phyloP scores from a whole-genome alignment of 2,329 filamentous ascomycete genomes.

The Talaromyces sp. region DNA sequence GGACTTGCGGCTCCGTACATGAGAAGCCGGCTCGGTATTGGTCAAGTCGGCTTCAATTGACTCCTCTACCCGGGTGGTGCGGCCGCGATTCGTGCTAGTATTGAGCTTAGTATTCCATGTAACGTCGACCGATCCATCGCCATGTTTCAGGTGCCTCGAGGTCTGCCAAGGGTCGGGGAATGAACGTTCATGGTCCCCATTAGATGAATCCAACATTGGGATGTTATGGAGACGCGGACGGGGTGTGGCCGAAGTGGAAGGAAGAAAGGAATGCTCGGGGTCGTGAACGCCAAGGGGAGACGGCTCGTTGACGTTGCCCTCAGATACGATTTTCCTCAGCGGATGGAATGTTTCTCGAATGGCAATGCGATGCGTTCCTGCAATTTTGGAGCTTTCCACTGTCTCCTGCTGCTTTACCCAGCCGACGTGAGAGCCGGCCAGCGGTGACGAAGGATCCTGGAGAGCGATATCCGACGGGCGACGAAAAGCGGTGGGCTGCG shows the following conservation, averaged over 20 bases:
- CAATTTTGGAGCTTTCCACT: slow-evolving; percentile 14
- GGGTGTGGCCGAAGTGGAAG: slow-evolving; percentile 24
- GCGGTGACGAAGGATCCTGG: slow-evolving; percentile 21
- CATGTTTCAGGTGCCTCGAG: slow-evolving; percentile 16
- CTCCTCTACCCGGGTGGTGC: slow-evolving; percentile 50
- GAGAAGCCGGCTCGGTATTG: slow-evolving; percentile 49
- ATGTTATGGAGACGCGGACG: slow-evolving; percentile 14
- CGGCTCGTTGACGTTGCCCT: slow-evolving; percentile 16
- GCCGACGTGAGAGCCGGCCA: slow-evolving; percentile 21
- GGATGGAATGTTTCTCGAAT: slow-evolving; percentile 17
- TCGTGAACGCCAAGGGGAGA: slow-evolving; percentile 10
- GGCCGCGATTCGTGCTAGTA: slow-evolving; percentile 38
- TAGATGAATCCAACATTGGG: slow-evolving; percentile 18
- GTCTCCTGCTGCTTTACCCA: slow-evolving; percentile 18
- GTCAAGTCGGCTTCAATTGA: slow-evolving; percentile 60
- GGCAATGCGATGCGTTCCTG: slow-evolving; percentile 11
- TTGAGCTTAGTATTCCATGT: slow-evolving; percentile 21
- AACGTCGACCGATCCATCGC: slow-evolving; percentile 18
- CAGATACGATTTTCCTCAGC: slow-evolving; percentile 18
- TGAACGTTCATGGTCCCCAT: slow-evolving; percentile 12
- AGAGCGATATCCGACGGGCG: slow-evolving; percentile 19
- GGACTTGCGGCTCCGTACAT: slow-evolving; percentile 59
- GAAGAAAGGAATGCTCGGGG: slow-evolving; percentile 21
- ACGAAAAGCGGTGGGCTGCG: slow-evolving; percentile 14
- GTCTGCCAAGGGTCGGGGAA: slow-evolving; percentile 16